Base-by-base conservation (phyloP, 2,329 filamentous ascomycete species). In the Phaeosphaeria sp. region DNA sequence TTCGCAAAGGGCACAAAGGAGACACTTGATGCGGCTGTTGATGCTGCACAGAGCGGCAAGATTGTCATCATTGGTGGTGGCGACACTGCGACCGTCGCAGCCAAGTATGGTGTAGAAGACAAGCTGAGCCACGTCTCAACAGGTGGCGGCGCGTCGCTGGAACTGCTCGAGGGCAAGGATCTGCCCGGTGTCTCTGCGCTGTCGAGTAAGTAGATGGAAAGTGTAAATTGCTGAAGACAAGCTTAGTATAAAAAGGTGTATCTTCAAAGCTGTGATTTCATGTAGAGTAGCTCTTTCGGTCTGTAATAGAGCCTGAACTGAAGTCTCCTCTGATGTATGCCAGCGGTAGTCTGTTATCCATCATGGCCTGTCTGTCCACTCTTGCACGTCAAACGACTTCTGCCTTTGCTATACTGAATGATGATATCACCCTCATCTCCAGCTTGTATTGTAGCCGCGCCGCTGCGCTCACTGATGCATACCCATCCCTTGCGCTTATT, bases 101-200 rank as follows among this genome's bases (percentile, higher is more conserved):
- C 93, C 79, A 97, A 99, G 86, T 99, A 97, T 80, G 89, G 89
- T 54, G 94, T 92, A 63, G 95, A 99, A 86, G 89, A 92, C 81
- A 96, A 98, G 88, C 87, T 98, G 76, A 97, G 93, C 84, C 95
- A 99, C 83, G 95, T 99, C 64, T 97, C 93, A 50, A 99, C 95
- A 30, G 95, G 95, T 70, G 95, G 95, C 75, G 95, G 95, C 82
- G 95, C 95, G 67, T 94, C 90, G 72, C 85, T 99, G 75, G 95
- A 99, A 86, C 84, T 99, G 73, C 88, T 99, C 63, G 95, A 99
- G 87, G 95, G 95, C 81, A 99, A 99, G 87, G 94, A 92, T 66
- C 85, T 99, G 75, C 95, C 95, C 56, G 95, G 95, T 84, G 93
- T 99, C 64, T 84, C 86, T 74, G 94, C 94, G 72, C 88, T 99